Evolutionary conservation across 176 grass and related monocot species (phyloP), one percentile per base, ranked within the genome.

Genomic region (Luzula sylvatica): DNA sequence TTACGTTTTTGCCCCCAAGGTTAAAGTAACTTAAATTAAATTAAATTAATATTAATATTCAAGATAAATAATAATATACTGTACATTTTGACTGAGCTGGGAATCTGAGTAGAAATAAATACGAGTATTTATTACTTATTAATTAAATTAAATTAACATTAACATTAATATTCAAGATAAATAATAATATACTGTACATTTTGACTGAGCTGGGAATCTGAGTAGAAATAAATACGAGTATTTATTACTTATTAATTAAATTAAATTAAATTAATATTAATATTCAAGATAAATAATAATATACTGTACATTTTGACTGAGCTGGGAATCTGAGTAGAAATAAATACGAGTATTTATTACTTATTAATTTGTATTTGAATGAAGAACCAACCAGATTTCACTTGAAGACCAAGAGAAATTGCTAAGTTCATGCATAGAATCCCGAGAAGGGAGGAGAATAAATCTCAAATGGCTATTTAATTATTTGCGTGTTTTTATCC

Each of bases 221-320:
- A 42, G 19, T 58, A 29, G 32, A 19, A 58, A 42, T 58, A 58
- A 58, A 58, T 29, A 55, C 52, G 20, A 21, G 32, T 39, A 26
- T 38, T 58, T 41, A 20, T 58, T 42, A 58, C 55, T 38, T 58
- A n/a, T 58, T n/a, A n/a, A n/a, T n/a, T n/a, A n/a, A n/a, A n/a
- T n/a, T n/a, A n/a, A n/a, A n/a, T n/a, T n/a, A n/a, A n/a, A n/a
- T n/a, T n/a, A n/a, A n/a, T n/a, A n/a, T n/a, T n/a, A n/a, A n/a
- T n/a, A n/a, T n/a, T n/a, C n/a, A n/a, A n/a, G n/a, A n/a, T 35
- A 35, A 35, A 35, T 35, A 35, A 35, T 35, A 35, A 35, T 7
- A 9, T 13, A 19, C 21, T 42, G 26, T 58, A 25, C 38, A 12
- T 59, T 11, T 59, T 59, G 56, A 59, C 15, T 46, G 43, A 46